Conservation (phyloP, 148 eudicot species). For the Pharnaceum exiguum region DNA sequence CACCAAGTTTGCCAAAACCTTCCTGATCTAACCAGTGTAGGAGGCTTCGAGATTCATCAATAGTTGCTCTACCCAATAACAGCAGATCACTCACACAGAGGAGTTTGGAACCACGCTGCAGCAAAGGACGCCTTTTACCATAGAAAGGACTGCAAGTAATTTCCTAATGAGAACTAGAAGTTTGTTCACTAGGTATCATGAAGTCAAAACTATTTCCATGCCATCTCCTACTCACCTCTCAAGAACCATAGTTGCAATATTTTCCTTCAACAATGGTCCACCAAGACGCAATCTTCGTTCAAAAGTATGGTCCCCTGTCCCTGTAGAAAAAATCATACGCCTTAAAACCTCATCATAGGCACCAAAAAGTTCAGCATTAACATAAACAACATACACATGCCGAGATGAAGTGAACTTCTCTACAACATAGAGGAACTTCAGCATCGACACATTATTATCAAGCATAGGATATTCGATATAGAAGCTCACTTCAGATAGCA, state of each 20-base stretch:
- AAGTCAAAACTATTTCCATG: constrained; percentile 1
- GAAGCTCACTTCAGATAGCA: no score
- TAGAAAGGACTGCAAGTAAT: constrained; percentile 73
- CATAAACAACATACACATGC: no score
- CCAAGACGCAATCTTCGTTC: constrained; percentile 93
- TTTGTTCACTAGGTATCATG: no score
- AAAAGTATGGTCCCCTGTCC: constrained; percentile 97
- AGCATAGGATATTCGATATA: no score
- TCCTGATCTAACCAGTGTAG: constrained; percentile 84
- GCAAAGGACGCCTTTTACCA: constrained; percentile 84
- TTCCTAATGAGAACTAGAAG: no score
- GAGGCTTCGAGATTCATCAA: constrained; percentile 92
- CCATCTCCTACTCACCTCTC: constrained; percentile 79
- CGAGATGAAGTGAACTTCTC: no score
- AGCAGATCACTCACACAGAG: constrained; percentile 92
- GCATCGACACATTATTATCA: no score
- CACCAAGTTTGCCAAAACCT: constrained; percentile 90
- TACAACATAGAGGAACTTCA: no score
- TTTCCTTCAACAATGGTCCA: constrained; percentile 84
- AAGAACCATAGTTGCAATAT: constrained; percentile 97
- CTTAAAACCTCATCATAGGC: background rate
- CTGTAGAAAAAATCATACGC: constrained; percentile 33
- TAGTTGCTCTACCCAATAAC: constrained; percentile 84
- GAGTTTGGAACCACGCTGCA: constrained; percentile 85
- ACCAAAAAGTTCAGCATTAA: no score